Evolutionary conservation across 2,329 filamentous ascomycete genomes (phyloP).

Genomic region (Colletotrichum graminicola): DNA sequence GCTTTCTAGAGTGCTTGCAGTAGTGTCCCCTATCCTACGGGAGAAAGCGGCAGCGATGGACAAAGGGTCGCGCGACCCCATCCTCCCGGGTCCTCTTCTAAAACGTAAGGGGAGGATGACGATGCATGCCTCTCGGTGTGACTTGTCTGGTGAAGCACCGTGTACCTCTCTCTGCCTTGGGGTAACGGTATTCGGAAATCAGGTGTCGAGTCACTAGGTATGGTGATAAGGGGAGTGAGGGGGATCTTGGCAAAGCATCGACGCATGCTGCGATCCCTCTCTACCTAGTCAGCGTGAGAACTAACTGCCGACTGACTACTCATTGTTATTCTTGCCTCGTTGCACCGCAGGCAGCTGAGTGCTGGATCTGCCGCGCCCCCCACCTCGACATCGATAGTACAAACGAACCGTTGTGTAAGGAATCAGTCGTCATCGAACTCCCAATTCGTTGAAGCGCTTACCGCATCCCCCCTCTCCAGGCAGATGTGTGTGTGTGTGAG

Average conservation of each 20-base stretch:
- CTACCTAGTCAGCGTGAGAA: too few relatives aligned
- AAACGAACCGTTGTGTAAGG: neutral
- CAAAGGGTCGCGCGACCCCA: neutral
- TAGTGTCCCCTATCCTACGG: conserved; percentile 18
- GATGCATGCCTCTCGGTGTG: too few relatives aligned
- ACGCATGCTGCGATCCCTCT: too few relatives aligned
- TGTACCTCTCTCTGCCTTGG: too few relatives aligned
- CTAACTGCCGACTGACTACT: too few relatives aligned
- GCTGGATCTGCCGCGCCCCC: conserved; percentile 2
- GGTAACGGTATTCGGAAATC: too few relatives aligned
- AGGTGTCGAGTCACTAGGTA: too few relatives aligned
- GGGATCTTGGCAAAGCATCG: too few relatives aligned
- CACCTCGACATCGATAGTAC: too few relatives aligned
- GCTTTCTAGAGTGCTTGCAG: conserved; percentile 39
- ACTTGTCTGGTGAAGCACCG: too few relatives aligned
- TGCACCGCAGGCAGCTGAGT: conserved; percentile 25
- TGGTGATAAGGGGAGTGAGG: too few relatives aligned
- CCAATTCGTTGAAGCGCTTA: conserved; percentile 25
- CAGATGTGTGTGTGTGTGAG: neutral
- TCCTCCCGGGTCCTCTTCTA: neutral
- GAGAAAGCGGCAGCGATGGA: conserved; percentile 27
- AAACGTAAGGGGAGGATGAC: too few relatives aligned
- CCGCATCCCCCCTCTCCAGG: neutral
- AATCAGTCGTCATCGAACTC: conserved; percentile 30
- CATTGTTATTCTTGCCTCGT: neutral